phyloP scores from a whole-genome alignment of 2,329 filamentous ascomycete species.

The Diaporthe velutina region DNA sequence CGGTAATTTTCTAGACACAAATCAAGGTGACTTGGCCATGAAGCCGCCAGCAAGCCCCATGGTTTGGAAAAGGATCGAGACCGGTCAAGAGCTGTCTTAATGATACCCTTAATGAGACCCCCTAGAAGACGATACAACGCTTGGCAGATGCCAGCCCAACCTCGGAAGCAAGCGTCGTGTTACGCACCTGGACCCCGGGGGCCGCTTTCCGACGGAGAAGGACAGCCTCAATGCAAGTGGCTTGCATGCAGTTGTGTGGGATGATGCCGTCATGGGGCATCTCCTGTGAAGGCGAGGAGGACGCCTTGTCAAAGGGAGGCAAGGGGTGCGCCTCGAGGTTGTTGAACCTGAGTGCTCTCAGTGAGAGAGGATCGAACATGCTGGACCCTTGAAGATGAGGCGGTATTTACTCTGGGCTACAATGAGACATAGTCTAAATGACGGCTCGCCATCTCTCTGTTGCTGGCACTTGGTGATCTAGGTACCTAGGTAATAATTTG shows the following conservation, averaged over 20 bases:
- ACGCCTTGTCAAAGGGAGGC: neutral
- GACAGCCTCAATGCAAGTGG: slow-evolving; percentile 33
- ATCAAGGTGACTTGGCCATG: neutral
- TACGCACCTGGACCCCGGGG: slow-evolving; percentile 27
- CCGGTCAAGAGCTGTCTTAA: neutral
- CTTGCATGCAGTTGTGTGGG: slow-evolving; percentile 32
- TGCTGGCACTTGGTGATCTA: neutral
- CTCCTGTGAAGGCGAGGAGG: neutral
- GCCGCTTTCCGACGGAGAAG: slow-evolving; percentile 26
- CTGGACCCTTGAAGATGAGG: neutral
- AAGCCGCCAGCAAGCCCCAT: neutral
- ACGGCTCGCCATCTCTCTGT: neutral
- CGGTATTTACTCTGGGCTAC: neutral
- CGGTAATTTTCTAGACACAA: neutral
- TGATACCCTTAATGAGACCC: neutral
- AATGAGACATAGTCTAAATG: neutral
- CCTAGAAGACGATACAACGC: neutral
- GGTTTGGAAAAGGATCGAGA: neutral
- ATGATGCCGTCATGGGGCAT: neutral
- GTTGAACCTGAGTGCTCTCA: neutral
- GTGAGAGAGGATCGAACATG: neutral
- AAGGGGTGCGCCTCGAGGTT: neutral
- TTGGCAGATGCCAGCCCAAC: slow-evolving; percentile 28
- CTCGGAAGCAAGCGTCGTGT: slow-evolving; percentile 25
- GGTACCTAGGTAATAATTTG: neutral